Evolutionary conservation across 148 eudicot species (phyloP).

Genomic region (Camellia lanceoleosa): DNA sequence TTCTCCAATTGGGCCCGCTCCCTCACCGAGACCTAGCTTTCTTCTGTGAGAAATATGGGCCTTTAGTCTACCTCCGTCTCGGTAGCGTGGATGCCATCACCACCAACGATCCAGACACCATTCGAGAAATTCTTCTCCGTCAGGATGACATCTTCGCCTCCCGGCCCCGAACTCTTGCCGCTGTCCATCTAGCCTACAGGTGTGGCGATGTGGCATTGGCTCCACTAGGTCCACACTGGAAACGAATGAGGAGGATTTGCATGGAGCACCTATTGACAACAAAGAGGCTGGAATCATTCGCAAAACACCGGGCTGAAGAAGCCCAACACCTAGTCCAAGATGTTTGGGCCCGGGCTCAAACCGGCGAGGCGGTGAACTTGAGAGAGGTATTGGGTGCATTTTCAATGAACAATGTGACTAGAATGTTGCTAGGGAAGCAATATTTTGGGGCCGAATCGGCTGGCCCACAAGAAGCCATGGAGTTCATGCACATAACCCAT

Average conservation of each 20-base stretch:
- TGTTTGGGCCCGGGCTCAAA: conserved; percentile 49
- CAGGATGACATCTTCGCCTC: conserved; percentile 89
- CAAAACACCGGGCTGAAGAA: conserved; percentile 61
- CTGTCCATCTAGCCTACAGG: conserved; percentile 72
- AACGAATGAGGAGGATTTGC: conserved; percentile 82
- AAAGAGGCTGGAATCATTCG: conserved; percentile 68
- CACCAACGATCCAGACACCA: conserved; percentile 79
- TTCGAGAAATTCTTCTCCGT: conserved; percentile 64
- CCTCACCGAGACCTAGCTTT: conserved; percentile 88
- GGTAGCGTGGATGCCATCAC: conserved; percentile 88
- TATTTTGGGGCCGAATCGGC: conserved; percentile 70
- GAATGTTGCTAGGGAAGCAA: conserved; percentile 92
- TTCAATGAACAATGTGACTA: conserved; percentile 95
- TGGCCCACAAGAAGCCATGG: conserved; percentile 81
- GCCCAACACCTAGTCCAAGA: conserved; percentile 75
- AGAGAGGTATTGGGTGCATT: conserved; percentile 86
- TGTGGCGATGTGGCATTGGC: conserved; percentile 90
- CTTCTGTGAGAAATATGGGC: conserved; percentile 74
- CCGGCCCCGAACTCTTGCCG: conserved; percentile 80
- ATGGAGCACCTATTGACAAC: conserved; percentile 90
- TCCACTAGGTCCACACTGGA: conserved; percentile 96
- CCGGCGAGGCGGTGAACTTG: conserved; percentile 46
- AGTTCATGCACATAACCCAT: conserved; percentile 94
- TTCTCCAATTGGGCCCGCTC: conserved; percentile 69
- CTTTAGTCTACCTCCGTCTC: conserved; percentile 72